Percentiles rank a stretch among this genome's conserved stretches.
phyloP scores from a whole-genome alignment of 495 filamentous ascomycete genomes.

The Penicillium arizonense region DNA sequence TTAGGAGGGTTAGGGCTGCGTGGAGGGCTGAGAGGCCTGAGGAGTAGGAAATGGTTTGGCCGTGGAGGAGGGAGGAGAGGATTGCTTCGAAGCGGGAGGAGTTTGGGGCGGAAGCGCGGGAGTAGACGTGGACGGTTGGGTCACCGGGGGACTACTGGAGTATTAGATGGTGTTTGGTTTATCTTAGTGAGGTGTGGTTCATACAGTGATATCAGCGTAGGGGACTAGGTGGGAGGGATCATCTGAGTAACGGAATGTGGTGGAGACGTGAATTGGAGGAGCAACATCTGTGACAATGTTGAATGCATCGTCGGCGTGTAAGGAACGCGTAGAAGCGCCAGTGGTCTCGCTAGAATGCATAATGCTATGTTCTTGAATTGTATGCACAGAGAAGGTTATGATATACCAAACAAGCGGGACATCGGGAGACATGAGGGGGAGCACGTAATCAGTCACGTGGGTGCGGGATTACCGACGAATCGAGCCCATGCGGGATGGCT shows the following conservation, averaged over 20 bases:
- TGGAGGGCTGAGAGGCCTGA: constrained; percentile 88
- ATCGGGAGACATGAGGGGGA: constrained; percentile 7
- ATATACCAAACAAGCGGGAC: constrained; percentile 18
- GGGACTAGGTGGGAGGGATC: constrained; percentile 63
- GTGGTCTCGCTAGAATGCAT: constrained; percentile 18
- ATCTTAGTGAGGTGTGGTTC: constrained; percentile 2
- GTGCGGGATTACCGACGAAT: constrained; percentile 39
- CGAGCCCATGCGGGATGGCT: constrained; percentile 49
- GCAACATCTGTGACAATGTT: constrained; percentile 74
- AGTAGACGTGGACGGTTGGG: constrained; percentile 62
- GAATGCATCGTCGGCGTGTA: constrained; percentile 83
- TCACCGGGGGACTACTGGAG: constrained; percentile 19
- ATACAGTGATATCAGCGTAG: constrained; percentile 35
- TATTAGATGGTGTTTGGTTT: neutral
- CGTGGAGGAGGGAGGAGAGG: constrained; percentile 69
- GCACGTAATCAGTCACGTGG: constrained; percentile 26
- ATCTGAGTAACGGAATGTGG: constrained; percentile 77
- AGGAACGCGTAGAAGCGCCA: constrained; percentile 61
- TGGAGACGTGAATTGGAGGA: constrained; percentile 81
- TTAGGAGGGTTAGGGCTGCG: constrained; percentile 71
- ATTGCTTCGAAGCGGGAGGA: constrained; percentile 80
- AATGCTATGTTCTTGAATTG: constrained; percentile 24
- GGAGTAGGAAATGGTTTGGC: constrained; percentile 68
- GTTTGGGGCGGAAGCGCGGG: constrained; percentile 71
- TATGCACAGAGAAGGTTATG: constrained; percentile 27